These are phyloP conservation scores for Chenopodium album DNA, from an alignment of 148 eudicot species.

Conservation along the genomic window DNA sequence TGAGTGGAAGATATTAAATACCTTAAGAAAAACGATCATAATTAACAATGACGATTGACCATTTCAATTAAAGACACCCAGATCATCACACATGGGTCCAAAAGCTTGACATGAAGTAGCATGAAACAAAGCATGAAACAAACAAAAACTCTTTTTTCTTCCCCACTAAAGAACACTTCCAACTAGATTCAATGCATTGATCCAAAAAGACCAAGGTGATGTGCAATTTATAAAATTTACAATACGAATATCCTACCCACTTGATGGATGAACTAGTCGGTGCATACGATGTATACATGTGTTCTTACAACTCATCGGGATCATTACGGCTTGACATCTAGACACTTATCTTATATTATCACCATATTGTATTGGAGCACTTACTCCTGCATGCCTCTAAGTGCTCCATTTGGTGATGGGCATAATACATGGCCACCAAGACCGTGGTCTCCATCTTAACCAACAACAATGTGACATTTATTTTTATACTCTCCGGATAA, in stretches of 20 bases:
- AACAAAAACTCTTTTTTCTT: background rate
- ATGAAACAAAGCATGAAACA: background rate
- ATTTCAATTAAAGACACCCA: background rate
- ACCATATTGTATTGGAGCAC: background rate
- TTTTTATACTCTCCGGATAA: no score
- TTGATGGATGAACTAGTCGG: background rate
- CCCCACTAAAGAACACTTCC: background rate
- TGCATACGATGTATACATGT: background rate
- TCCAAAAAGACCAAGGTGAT: background rate
- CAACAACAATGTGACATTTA: no score
- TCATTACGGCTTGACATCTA: background rate
- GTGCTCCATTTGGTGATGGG: background rate
- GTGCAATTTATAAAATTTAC: background rate
- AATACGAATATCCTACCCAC: background rate
- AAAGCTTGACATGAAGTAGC: background rate
- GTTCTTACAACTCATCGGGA: background rate
- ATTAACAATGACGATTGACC: background rate
- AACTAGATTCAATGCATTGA: slow-evolving; percentile 1
- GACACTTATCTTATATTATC: background rate
- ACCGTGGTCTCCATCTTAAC: background rate
- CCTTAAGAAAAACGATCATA: background rate
- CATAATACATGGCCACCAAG: background rate
- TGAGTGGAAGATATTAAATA: background rate
- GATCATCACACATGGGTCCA: background rate
- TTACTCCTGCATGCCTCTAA: background rate